Base-by-base conservation (phyloP, 139 green algal genomes). In the Diplosphaera chodatii region DNA sequence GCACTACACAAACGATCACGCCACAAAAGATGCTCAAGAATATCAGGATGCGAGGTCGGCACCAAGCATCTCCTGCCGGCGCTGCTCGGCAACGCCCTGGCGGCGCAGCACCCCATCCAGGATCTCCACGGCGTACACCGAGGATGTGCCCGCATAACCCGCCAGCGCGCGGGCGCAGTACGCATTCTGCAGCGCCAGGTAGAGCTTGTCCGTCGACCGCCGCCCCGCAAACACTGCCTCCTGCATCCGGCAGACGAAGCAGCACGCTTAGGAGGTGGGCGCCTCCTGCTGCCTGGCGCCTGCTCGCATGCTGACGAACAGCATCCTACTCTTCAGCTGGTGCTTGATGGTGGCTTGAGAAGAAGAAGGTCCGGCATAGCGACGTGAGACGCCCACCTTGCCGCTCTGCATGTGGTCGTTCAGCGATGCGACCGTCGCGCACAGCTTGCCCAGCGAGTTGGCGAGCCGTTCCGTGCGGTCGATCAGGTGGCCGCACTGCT, bases 161-260 rank as follows among this genome's bases (percentile, higher is more conserved):
- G 62, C 30, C 55, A 89, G 70, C 68, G 79, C 66, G 1, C 70
- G 74, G 28, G 66, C 67, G 68, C 84, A 89, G 66, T 81, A 88
- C 64, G 86, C 75, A 77, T 89, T 92, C 55, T 91, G 83, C 31
- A 91, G 80, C 69, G 89, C 28, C 74, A 92, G 80, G 74, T 75
- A 89, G 32, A 79, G 48, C 25, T 82, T 75, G 70, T 88, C 84
- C 29, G 71, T 83, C 32, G 74, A 79, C 30, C 87, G 80, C 31
- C 87, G 78, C 20, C 86, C 83, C 22, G 86, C 86, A 79, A 91
- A 90, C 33, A 91, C 75, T 13, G 73, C 63, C 55, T 88, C 76
- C 48, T 74, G 37, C 37, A 48, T 10, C 6, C 37, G 10, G 37
- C 37, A 10, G 37, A 10, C 10, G 64, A n/a, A n/a, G n/a, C n/a